Evolutionary conservation across 306 rosid genomes (phyloP), one percentile per base, ranked within the genome.

Genomic region (Castanospermum australe): DNA sequence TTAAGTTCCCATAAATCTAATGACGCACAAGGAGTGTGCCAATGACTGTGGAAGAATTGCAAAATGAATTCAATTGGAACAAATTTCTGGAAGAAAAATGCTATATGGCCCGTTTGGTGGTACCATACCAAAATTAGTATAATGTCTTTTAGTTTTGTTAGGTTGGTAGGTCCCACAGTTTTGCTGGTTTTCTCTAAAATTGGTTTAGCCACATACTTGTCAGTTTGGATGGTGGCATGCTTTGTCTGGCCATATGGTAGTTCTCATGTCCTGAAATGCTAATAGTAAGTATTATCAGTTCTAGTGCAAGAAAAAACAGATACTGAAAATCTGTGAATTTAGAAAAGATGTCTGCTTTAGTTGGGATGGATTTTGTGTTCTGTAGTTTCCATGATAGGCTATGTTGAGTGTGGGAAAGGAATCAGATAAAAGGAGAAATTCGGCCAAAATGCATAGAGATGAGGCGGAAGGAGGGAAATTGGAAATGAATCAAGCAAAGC

Each of bases 1-100:
- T 61, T 36, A 78, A 35, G 32, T 76, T 36, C 17, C 33, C 15
- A 71, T 57, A 56, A 68, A 73, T 75, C 55, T 13, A 12, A 61
- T 13, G 56, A 39, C 59, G 41, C 50, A 71, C 8, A 39, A 54
- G 44, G 38, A 70, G 61, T 52, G 52, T 35, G 63, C 35, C 41
- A 30, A 30, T 13, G 25, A 8, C 9, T 60, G 5, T 45, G 17
- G 24, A 57, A 66, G 33, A 33, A 36, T 50, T 51, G 1, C 17
- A 32, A 64, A 44, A 57, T 39, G 39, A 52, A 52, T 64, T 73
- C 13, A 71, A 70, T 52, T 24, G 13, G 21, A 18, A 9, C 14
- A 50, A 22, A 24, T 48, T 45, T 36, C 45, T 35, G 17, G 21
- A 38, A 65, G 57, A 78, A 41, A 66, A 77, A 54, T 60, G 52